Percentiles rank a stretch among this genome's conserved stretches.
phyloP scores from a whole-genome alignment of 1,284 basidiomycete species.

The Laetiporus sulphureus region DNA sequence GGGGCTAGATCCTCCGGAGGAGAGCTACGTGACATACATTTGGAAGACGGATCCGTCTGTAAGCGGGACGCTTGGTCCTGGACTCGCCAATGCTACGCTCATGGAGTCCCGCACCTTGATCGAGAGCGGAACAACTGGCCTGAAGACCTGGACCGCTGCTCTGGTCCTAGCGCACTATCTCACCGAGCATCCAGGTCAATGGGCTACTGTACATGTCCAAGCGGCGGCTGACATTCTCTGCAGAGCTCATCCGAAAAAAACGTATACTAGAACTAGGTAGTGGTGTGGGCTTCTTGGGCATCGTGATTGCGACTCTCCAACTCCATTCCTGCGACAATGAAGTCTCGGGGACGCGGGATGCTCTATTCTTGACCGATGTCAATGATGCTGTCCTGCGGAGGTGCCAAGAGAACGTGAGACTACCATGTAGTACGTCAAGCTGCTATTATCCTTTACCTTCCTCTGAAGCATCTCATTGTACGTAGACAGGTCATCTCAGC shows the following conservation, averaged over 20 bases:
- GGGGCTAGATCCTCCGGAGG: conserved; percentile 28
- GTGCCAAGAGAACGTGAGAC: conserved; percentile 48
- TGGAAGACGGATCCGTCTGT: conserved; percentile 33
- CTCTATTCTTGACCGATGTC: conserved; percentile 58
- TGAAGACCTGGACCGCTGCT: conserved; percentile 72
- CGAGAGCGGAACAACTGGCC: conserved; percentile 69
- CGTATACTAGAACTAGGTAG: conserved; percentile 65
- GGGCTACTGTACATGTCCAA: neutral
- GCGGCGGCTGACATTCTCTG: no score
- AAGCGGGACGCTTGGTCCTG: conserved; percentile 7
- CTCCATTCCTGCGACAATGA: conserved; percentile 7
- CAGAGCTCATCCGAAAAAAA: conserved; percentile 43
- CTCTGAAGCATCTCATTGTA: conserved; percentile 3
- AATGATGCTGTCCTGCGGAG: conserved; percentile 57
- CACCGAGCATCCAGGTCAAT: conserved; percentile 43
- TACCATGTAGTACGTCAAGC: conserved; percentile 55
- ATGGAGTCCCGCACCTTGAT: conserved; percentile 66
- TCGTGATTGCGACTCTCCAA: conserved; percentile 52
- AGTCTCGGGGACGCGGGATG: conserved; percentile 3
- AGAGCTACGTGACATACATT: conserved; percentile 62
- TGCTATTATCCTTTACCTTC: conserved; percentile 1
- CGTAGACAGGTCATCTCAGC: conserved; percentile 48
- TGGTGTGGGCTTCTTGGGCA: conserved; percentile 68
- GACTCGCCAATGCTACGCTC: conserved; percentile 44
- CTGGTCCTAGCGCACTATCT: conserved; percentile 59